These are phyloP conservation scores for Yarrowia deformans DNA, from an alignment of 805 yeast species.

Conservation along the genomic window DNA sequence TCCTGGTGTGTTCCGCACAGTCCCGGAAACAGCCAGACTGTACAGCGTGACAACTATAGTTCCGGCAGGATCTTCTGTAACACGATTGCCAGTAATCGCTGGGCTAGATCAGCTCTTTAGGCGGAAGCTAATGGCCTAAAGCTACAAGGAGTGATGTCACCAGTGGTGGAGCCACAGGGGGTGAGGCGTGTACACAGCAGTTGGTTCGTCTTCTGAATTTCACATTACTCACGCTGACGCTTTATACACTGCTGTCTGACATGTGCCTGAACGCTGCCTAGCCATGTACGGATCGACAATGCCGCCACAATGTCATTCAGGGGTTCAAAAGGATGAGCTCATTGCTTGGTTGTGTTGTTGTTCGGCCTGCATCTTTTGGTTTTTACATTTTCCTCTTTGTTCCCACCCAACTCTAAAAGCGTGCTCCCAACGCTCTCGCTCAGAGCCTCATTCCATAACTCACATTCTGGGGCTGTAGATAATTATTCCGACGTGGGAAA, in stretches of 20 bases:
- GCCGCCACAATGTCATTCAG: not conserved
- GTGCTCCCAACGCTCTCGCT: slow-evolving; percentile 2
- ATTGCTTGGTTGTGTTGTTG: not conserved
- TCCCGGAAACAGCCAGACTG: slow-evolving; percentile 8
- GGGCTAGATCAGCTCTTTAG: slow-evolving; percentile 5
- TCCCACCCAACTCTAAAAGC: not conserved
- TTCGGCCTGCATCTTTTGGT: not conserved
- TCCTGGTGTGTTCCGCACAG: not conserved
- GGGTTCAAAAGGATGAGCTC: slow-evolving; percentile 7
- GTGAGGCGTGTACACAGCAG: no score
- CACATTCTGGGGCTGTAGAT: not conserved
- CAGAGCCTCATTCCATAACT: not conserved
- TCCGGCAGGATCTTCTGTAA: not conserved
- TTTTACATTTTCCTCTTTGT: not conserved
- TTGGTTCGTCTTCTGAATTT: no score
- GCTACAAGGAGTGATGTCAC: no score
- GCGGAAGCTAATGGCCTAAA: not conserved
- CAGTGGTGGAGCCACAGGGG: no score
- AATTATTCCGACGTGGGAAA: not conserved
- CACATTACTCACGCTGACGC: no score
- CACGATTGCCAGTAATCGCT: not conserved
- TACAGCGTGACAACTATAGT: not conserved
- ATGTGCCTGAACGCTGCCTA: not conserved
- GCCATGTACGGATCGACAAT: not conserved
- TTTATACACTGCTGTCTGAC: no score